Evolutionary conservation across 2,329 filamentous ascomycete species (phyloP).

Genomic region (Verticillium zaregamsianum): DNA sequence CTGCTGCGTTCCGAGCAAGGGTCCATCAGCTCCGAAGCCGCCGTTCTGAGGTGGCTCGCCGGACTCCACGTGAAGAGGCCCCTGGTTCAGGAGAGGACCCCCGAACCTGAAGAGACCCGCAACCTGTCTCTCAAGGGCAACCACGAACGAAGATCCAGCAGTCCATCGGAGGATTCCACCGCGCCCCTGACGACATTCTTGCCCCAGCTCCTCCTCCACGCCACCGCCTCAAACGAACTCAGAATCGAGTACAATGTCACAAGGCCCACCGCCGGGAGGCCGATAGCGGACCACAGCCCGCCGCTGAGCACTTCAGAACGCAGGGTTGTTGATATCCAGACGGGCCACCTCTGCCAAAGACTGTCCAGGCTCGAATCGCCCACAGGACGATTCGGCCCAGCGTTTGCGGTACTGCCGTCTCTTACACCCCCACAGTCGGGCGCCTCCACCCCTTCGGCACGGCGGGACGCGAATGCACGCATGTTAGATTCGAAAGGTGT

Average conservation of each 20-base stretch:
- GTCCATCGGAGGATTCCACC: neutral
- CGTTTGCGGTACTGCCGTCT: constrained; percentile 27
- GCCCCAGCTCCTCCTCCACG: constrained; percentile 36
- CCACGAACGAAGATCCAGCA: neutral
- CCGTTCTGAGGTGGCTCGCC: constrained; percentile 36
- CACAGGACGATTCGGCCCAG: constrained; percentile 44
- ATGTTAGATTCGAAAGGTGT: constrained; percentile 9
- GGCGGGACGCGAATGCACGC: constrained; percentile 7
- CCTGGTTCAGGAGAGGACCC: neutral
- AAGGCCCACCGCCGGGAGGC: constrained; percentile 28
- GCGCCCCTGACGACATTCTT: constrained; percentile 15
- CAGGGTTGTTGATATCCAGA: constrained; percentile 38
- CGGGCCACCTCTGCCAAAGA: constrained; percentile 38
- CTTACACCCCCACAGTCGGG: neutral
- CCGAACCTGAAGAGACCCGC: neutral
- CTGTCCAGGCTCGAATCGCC: constrained; percentile 41
- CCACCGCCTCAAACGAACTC: constrained; percentile 20
- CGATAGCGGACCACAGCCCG: constrained; percentile 29
- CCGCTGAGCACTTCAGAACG: constrained; percentile 30
- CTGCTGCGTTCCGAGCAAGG: constrained; percentile 43
- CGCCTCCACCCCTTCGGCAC: neutral
- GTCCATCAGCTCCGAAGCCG: constrained; percentile 39
- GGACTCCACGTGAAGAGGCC: neutral
- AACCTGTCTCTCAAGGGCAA: neutral
- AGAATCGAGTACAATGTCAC: constrained; percentile 39